Conservation (phyloP, 78 protist species). For the Pelomyxa schiedti region DNA sequence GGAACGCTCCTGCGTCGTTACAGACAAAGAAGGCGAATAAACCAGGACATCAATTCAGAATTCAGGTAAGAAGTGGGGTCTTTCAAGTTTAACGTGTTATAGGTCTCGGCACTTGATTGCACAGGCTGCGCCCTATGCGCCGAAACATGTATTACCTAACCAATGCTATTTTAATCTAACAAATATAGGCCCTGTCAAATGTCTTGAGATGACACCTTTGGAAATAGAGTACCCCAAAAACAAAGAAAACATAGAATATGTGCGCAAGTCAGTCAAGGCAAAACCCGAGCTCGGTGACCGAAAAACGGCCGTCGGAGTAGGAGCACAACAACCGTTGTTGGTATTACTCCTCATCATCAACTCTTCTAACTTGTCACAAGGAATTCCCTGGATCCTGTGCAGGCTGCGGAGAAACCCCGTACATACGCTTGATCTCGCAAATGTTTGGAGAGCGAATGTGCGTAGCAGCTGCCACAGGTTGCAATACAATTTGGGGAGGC, state of each 20-base stretch:
- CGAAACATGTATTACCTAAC: too few relatives aligned
- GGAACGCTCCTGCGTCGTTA: background rate
- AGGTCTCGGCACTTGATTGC: slow-evolving; percentile 57
- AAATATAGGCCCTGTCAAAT: slow-evolving; percentile 62
- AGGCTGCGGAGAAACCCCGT: slow-evolving; percentile 71
- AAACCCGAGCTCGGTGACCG: background rate
- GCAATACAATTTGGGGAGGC: slow-evolving; percentile 62
- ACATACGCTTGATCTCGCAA: slow-evolving; percentile 48
- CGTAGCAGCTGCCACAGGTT: slow-evolving; percentile 65
- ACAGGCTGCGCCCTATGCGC: slow-evolving; percentile 59
- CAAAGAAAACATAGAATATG: slow-evolving; percentile 20
- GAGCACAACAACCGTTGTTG: slow-evolving; percentile 43
- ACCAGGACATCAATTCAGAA: slow-evolving; percentile 25
- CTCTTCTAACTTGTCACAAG: too few relatives aligned
- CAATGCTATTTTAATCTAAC: too few relatives aligned
- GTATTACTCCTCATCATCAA: too few relatives aligned
- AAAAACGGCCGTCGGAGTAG: slow-evolving; percentile 31
- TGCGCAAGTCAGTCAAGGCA: background rate
- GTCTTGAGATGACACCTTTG: slow-evolving; percentile 22
- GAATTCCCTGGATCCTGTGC: slow-evolving; percentile 71
- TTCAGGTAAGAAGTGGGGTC: slow-evolving; percentile 46
- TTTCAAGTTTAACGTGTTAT: slow-evolving; percentile 17
- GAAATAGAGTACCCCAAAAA: background rate
- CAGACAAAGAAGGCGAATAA: background rate
- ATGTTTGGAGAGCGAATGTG: slow-evolving; percentile 55